phyloP scores from a whole-genome alignment of 176 grass and related monocot genomes.

The Coix lacrymajobi region DNA sequence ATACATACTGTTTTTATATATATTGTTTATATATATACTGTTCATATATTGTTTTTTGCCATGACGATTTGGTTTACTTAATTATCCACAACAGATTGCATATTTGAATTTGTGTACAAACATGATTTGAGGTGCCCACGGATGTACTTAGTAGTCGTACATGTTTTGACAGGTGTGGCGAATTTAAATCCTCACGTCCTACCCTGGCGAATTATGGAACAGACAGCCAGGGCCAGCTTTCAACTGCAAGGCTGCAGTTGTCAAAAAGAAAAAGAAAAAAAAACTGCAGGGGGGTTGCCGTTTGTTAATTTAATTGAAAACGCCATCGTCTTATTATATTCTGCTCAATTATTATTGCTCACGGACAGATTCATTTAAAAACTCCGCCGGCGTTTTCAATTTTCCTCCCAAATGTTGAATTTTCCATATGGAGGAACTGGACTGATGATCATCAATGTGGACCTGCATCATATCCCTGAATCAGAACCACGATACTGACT shows the following conservation, averaged over 20 bases:
- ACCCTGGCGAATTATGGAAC: background rate
- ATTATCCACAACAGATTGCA: background rate
- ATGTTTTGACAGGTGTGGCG: background rate
- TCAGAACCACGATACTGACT: too few species aligned
- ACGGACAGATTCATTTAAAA: background rate
- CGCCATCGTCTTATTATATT: background rate
- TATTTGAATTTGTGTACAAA: background rate
- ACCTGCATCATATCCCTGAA: too few species aligned
- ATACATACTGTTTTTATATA: too few species aligned
- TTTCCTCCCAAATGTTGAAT: background rate
- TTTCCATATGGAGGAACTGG: background rate
- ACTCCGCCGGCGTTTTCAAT: background rate
- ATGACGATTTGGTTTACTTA: background rate
- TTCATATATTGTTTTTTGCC: background rate
- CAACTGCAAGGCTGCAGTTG: background rate
- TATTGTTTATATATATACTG: too few species aligned
- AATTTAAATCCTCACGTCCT: background rate
- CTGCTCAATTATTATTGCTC: background rate
- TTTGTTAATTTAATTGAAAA: background rate
- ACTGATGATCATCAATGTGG: too few species aligned
- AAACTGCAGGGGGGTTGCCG: background rate
- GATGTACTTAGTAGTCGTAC: background rate
- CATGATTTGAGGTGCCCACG: background rate
- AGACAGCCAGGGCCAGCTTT: background rate
- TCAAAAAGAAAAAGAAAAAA: too few species aligned